Base-by-base conservation (phyloP, 1,284 basidiomycete genomes). In the Puccinia horiana region DNA sequence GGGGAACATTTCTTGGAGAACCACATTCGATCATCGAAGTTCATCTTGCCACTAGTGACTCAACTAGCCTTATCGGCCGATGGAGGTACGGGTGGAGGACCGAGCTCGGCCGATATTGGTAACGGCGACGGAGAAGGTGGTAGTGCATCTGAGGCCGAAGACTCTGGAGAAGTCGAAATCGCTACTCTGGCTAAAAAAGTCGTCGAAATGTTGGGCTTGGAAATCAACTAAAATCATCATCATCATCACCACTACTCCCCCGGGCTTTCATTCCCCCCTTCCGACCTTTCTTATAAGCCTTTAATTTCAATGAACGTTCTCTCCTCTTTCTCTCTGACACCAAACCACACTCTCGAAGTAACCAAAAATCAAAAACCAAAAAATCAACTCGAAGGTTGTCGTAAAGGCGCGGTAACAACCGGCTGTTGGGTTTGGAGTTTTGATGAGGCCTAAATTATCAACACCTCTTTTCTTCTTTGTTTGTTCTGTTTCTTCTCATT, bases 1-100 rank as follows among this genome's bases (percentile, higher is more conserved):
- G 47, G 47, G 92, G 95, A 97, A 87, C 91, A 93, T n/a, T 92
- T 93, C 86, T 89, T 98, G 65, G 93, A 93, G 82, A 92, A 91
- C 87, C 95, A 93, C 88, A 95, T 98, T 86, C 93, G 94, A 80
- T 91, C 88, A 83, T 96, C 95, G 0, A 90, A 89, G 78, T 89
- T 93, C 82, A 89, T 98, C 84, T 91, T 94, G 70, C 92, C 94
- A 14, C 93, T 94, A 83, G 95, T 97, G 84, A 91, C 92, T 63
- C 91, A 92, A 84, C 91, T 98, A 40, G 91, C 94, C 23, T 89
- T 89, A 82, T 93, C 93, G 9, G 91, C 92, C 52, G 90, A 93
- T 35, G 90, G 91, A 9, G 91, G 92, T 1, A 92, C 92, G 6
- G 88, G 91, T 0, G 93, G 92, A 0, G 92, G 92, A 18, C 87